phyloP scores from a whole-genome alignment of 306 rosid genomes.

The Psophocarpus tetragonolobus region DNA sequence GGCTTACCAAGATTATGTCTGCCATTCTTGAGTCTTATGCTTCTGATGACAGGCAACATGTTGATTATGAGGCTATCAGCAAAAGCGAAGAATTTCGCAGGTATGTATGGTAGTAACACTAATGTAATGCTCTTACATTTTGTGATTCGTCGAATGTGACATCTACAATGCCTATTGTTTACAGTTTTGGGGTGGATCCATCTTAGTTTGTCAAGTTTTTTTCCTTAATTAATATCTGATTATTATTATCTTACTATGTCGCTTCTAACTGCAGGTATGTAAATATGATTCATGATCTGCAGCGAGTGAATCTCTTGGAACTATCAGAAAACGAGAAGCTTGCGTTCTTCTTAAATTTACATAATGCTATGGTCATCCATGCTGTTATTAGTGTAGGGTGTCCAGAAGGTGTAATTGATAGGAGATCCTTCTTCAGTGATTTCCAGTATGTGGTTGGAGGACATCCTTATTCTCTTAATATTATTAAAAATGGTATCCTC shows the following conservation, averaged over 20 bases:
- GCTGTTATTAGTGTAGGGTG: slow-evolving; percentile 67
- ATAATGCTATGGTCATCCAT: slow-evolving; percentile 96
- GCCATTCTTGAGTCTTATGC: slow-evolving; percentile 92
- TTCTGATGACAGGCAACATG: slow-evolving; percentile 61
- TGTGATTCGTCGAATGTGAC: background rate
- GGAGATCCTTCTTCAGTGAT: slow-evolving; percentile 75
- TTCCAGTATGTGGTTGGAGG: slow-evolving; percentile 88
- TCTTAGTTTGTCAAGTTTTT: background rate
- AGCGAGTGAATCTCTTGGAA: slow-evolving; percentile 65
- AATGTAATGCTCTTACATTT: background rate
- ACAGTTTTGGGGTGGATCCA: background rate
- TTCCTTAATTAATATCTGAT: background rate
- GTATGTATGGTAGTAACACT: slow-evolving; percentile 46
- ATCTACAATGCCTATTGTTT: background rate
- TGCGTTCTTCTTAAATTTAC: slow-evolving; percentile 85
- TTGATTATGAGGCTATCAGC: slow-evolving; percentile 77
- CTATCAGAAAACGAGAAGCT: slow-evolving; percentile 71
- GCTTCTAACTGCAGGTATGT: slow-evolving; percentile 61
- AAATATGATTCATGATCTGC: slow-evolving; percentile 72
- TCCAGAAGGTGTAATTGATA: slow-evolving; percentile 74
- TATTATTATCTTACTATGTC: background rate
- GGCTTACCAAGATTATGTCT: slow-evolving; percentile 77
- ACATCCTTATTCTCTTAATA: slow-evolving; percentile 61
- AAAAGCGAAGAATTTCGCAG: slow-evolving; percentile 95
- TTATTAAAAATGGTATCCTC: slow-evolving; percentile 78